Conservation (phyloP, 495 filamentous ascomycete species). For the Tirmania nivea region DNA sequence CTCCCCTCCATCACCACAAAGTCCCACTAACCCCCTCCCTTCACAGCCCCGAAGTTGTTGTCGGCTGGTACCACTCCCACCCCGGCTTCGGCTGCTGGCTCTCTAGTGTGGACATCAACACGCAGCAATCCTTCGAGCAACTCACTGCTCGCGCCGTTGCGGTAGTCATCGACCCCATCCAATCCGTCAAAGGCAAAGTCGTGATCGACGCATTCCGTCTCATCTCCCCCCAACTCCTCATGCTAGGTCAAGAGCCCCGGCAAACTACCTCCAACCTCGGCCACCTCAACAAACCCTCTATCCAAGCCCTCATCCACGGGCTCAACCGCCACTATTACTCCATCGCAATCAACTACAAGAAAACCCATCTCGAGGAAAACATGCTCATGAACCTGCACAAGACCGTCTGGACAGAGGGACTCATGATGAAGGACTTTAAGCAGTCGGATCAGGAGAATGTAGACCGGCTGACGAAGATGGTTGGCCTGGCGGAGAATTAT, state of each 20-base stretch:
- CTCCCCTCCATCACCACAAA: neutral
- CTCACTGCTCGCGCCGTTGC: constrained; percentile 87
- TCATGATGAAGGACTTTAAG: constrained; percentile 92
- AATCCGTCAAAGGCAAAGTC: constrained; percentile 98
- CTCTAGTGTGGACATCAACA: constrained; percentile 97
- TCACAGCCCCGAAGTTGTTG: constrained; percentile 73
- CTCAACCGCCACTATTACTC: constrained; percentile 98
- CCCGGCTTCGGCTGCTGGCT: constrained; percentile 98
- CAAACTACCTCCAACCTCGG: constrained; percentile 96
- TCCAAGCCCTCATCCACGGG: constrained; percentile 96
- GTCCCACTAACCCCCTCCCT: constrained; percentile 2
- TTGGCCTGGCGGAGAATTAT: constrained; percentile 79
- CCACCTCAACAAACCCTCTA: constrained; percentile 95
- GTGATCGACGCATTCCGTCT: constrained; percentile 98
- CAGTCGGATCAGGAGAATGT: constrained; percentile 63
- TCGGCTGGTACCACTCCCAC: constrained; percentile 99
- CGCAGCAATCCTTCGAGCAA: constrained; percentile 97
- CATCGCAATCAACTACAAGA: constrained; percentile 92
- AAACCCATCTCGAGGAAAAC: constrained; percentile 93
- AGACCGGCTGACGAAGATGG: constrained; percentile 67
- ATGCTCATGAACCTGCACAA: constrained; percentile 99
- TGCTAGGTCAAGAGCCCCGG: constrained; percentile 94
- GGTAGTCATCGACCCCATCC: constrained; percentile 94
- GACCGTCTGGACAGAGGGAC: constrained; percentile 93
- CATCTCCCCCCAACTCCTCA: constrained; percentile 95